Conservation (phyloP, 352 stramenopile species). For the Globisporangium cylindrosporum region DNA sequence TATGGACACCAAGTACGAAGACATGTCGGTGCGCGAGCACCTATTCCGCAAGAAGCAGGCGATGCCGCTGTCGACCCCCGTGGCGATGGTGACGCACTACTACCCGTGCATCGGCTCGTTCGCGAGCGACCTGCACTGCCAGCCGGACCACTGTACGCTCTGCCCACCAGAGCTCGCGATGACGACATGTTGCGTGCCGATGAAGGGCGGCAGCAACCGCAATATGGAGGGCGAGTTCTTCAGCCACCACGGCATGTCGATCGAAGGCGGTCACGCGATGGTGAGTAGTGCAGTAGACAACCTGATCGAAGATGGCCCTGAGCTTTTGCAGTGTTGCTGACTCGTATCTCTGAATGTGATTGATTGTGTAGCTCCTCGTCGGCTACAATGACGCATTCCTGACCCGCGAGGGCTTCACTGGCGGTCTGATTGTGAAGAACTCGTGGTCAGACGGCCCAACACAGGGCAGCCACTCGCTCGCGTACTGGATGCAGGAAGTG, state of each 20-base stretch:
- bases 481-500: conserved; percentile 80
- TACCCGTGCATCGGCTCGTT: conserved; percentile 74
- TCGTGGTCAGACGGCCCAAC: conserved; percentile 61
- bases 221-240: conserved; percentile 88
- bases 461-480: conserved; percentile 71
- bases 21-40: conserved; percentile 74
- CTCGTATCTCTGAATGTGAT: neutral
- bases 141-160: conserved; percentile 58
- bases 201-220: conserved; percentile 62
- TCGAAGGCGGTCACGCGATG: conserved; percentile 79
- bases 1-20: conserved; percentile 80
- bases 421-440: conserved; percentile 78
- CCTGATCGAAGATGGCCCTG: no score
- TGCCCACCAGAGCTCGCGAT: conserved; percentile 73
- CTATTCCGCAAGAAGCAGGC: conserved; percentile 72
- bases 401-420: conserved; percentile 72
- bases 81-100: conserved; percentile 78
- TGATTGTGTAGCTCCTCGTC: conserved; percentile 51
- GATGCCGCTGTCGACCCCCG: conserved; percentile 72
- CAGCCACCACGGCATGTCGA: conserved; percentile 74
- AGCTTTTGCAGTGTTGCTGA: neutral
- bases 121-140: conserved; percentile 54
- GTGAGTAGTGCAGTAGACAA: conserved; percentile 23
- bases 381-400: conserved; percentile 78
- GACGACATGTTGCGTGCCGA: conserved; percentile 75